These are phyloP conservation scores for Candida corydali DNA, from an alignment of 805 yeast species.

Conservation along the genomic window DNA sequence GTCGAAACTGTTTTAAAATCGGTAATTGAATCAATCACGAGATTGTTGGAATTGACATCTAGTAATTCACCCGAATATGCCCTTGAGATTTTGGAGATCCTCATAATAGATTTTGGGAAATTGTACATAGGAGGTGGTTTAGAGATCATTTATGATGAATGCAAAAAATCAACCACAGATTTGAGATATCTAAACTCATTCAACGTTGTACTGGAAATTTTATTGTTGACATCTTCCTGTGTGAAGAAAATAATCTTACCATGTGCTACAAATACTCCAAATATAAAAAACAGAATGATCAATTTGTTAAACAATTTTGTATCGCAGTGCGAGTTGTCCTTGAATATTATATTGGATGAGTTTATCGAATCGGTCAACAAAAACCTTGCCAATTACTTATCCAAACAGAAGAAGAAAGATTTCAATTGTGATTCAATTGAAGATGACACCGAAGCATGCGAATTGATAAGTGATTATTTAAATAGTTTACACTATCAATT, in stretches of 20 bases:
- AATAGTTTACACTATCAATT: conserved; percentile 38
- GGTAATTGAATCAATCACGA: conserved; percentile 71
- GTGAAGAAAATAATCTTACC: conserved; percentile 75
- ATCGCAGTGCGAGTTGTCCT: conserved; percentile 56
- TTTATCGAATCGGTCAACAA: conserved; percentile 50
- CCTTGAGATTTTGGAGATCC: conserved; percentile 60
- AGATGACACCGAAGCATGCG: conserved; percentile 72
- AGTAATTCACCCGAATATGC: conserved; percentile 57
- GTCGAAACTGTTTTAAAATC: conserved; percentile 66
- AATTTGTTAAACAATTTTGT: conserved; percentile 59
- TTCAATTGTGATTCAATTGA: conserved; percentile 45
- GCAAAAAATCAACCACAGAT: conserved; percentile 36
- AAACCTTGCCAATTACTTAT: conserved; percentile 43
- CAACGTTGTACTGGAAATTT: conserved; percentile 52
- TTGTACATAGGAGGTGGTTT: conserved; percentile 71
- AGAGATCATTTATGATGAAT: conserved; percentile 58
- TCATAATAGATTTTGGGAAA: conserved; percentile 67
- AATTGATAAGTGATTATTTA: conserved; percentile 53
- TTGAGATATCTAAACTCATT: conserved; percentile 49
- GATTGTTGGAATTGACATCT: conserved; percentile 72
- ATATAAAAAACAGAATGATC: conserved; percentile 54
- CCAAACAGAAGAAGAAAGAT: conserved; percentile 75
- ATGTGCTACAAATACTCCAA: conserved; percentile 57
- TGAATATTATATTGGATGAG: conserved; percentile 61
- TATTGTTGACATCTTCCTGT: conserved; percentile 65